These are phyloP conservation scores for Kockovaella imperatae DNA, from an alignment of 768 basidiomycete species.

Conservation along the genomic window DNA sequence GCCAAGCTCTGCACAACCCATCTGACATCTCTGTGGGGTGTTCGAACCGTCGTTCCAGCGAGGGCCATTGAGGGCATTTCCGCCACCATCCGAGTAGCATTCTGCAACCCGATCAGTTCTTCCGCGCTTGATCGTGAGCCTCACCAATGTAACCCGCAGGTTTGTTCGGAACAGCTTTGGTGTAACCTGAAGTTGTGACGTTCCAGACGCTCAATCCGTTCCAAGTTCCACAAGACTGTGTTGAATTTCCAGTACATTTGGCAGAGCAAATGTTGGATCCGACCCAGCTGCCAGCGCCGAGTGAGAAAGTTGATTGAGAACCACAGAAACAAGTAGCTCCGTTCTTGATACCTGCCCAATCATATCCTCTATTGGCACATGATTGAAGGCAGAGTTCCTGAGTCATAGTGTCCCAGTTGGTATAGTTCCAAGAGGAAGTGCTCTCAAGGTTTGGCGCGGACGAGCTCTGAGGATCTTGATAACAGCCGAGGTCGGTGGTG, in stretches of 20 bases:
- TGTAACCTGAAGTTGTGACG: constrained; percentile 16
- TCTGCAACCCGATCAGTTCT: too few species aligned
- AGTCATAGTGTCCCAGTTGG: constrained; percentile 29
- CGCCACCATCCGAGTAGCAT: constrained; percentile 13
- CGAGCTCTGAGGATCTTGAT: too few species aligned
- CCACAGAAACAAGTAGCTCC: constrained; percentile 36
- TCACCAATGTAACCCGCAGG: constrained; percentile 19
- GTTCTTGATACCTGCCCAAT: constrained; percentile 28
- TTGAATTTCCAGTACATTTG: constrained; percentile 28
- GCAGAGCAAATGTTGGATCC: constrained; percentile 23
- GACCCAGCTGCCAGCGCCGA: constrained; percentile 19
- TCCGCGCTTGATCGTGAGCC: too few species aligned
- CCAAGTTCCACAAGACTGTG: constrained; percentile 28
- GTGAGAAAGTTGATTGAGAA: constrained; percentile 11
- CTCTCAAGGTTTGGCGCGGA: too few species aligned
- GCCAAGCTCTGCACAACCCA: constrained; percentile 25
- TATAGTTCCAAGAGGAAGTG: constrained; percentile 5
- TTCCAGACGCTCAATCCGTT: constrained; percentile 27
- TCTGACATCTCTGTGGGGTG: constrained; percentile 18
- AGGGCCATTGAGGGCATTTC: constrained; percentile 9
- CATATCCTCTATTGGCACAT: constrained; percentile 22
- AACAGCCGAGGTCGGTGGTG: constrained; percentile 24
- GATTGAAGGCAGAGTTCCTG: constrained; percentile 26
- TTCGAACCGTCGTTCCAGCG: constrained; percentile 12
- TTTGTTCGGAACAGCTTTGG: constrained; percentile 2